These are phyloP conservation scores for Boletus holoroseus DNA, from an alignment of 1,284 basidiomycete species.

Conservation along the genomic window DNA sequence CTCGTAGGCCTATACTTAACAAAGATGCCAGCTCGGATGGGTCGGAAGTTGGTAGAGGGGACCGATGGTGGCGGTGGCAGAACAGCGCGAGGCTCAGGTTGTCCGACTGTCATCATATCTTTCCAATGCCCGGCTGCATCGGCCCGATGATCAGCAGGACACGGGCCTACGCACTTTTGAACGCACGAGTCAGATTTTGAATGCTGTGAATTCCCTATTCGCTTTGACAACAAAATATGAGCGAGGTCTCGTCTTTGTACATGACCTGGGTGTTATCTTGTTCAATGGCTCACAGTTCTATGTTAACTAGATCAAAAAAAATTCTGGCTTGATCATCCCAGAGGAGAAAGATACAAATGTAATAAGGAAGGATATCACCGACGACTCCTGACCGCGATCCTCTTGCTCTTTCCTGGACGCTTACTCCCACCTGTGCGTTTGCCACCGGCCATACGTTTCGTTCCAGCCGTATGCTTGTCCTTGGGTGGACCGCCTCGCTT, in stretches of 20 bases:
- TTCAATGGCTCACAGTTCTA: not conserved
- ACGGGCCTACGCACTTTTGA: no score
- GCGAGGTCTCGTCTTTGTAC: not conserved
- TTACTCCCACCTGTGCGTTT: slow-evolving; percentile 36
- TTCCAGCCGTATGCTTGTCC: slow-evolving; percentile 16
- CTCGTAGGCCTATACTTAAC: no score
- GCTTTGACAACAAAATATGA: not conserved
- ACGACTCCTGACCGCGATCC: slow-evolving; percentile 44
- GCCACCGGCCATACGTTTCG: slow-evolving; percentile 24
- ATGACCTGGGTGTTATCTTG: not conserved
- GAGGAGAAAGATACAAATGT: slow-evolving; percentile 15
- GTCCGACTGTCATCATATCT: no score
- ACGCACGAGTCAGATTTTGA: no score
- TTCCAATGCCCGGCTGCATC: no score
- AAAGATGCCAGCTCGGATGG: no score
- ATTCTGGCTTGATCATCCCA: not conserved
- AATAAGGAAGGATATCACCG: slow-evolving; percentile 18
- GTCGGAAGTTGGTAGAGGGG: no score
- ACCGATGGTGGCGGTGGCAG: no score
- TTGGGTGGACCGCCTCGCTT: slow-evolving; percentile 17
- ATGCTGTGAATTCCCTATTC: no score
- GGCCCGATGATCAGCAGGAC: no score
- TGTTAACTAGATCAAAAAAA: not conserved
- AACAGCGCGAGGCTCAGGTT: no score
- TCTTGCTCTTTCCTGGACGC: slow-evolving; percentile 59